These are phyloP conservation scores for Albizia julibrissin DNA, from an alignment of 306 rosid genomes.

Conservation along the genomic window DNA sequence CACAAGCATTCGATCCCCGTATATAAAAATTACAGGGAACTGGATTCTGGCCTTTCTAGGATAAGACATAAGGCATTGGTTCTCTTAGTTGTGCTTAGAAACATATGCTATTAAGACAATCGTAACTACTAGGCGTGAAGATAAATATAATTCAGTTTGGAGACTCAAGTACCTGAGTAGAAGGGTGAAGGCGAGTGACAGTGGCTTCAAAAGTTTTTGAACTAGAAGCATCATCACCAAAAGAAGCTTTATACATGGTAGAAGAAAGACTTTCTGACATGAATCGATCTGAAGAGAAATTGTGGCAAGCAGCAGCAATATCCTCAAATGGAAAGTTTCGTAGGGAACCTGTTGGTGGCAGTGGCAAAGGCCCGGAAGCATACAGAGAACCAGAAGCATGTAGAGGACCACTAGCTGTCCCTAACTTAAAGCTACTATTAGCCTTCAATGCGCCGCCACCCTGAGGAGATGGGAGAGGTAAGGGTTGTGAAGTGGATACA, in stretches of 20 bases:
- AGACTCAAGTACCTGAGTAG: constrained; percentile 66
- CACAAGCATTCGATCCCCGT: background rate
- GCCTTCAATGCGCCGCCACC: constrained; percentile 54
- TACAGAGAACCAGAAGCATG: constrained; percentile 69
- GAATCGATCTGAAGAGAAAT: constrained; percentile 83
- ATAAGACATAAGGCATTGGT: background rate
- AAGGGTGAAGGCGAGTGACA: constrained; percentile 83
- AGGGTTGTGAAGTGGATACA: constrained; percentile 79
- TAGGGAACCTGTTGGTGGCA: constrained; percentile 75
- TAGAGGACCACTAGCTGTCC: constrained; percentile 67
- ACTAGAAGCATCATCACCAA: constrained; percentile 80
- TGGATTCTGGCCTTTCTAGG: background rate
- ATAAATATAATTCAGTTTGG: constrained; percentile 10
- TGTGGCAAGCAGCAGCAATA: constrained; percentile 76
- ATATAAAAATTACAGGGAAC: background rate
- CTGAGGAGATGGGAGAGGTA: constrained; percentile 94
- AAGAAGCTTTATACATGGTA: constrained; percentile 80
- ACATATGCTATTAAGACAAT: background rate
- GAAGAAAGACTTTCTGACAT: constrained; percentile 89
- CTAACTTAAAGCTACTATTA: constrained; percentile 78
- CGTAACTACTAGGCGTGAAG: constrained; percentile 19
- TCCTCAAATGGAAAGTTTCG: constrained; percentile 73
- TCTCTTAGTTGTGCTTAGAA: background rate
- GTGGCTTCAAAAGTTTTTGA: constrained; percentile 91
- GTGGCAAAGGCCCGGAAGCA: constrained; percentile 87